Conservation (phyloP, 345 rosid genomes). For the Eucalyptus tenuipes region DNA sequence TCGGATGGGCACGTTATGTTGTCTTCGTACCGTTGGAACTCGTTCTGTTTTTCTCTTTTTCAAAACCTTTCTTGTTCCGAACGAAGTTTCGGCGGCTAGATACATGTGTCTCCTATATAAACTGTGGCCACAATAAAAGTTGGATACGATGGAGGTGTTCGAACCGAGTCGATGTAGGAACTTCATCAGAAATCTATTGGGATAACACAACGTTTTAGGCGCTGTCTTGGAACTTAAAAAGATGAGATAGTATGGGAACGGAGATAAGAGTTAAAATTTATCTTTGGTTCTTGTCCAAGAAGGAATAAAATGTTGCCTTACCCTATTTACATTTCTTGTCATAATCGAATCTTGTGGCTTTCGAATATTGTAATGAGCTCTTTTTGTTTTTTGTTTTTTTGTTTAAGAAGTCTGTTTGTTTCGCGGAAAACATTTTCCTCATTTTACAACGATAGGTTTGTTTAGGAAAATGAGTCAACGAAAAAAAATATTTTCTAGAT, state of each 20-base stretch:
- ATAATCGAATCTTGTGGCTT: fast-evolving
- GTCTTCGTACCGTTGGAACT: neutral
- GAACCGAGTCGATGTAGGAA: too few species aligned
- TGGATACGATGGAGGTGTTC: too few species aligned
- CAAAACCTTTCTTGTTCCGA: neutral
- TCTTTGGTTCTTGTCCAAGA: fast-evolving
- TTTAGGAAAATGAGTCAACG: too few species aligned
- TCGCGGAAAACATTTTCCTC: too few species aligned
- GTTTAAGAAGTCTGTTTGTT: too few species aligned
- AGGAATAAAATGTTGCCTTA: neutral
- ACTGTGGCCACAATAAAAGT: too few species aligned
- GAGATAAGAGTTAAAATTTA: fast-evolving
- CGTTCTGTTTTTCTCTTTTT: neutral
- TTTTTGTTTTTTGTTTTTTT: too few species aligned
- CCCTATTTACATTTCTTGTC: neutral
- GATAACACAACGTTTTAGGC: too few species aligned
- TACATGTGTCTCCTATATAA: fast-evolving
- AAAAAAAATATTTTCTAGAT: too few species aligned
- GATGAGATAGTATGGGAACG: fast-evolving
- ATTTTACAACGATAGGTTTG: fast-evolving
- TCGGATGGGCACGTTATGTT: neutral
- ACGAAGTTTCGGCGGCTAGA: neutral
- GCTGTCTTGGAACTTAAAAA: fast-evolving
- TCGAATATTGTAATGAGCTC: fast-evolving
- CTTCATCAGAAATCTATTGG: too few species aligned